These are phyloP conservation scores for Paramecium biaurelia DNA, from an alignment of 73 alveolate genomes.

Conservation along the genomic window DNA sequence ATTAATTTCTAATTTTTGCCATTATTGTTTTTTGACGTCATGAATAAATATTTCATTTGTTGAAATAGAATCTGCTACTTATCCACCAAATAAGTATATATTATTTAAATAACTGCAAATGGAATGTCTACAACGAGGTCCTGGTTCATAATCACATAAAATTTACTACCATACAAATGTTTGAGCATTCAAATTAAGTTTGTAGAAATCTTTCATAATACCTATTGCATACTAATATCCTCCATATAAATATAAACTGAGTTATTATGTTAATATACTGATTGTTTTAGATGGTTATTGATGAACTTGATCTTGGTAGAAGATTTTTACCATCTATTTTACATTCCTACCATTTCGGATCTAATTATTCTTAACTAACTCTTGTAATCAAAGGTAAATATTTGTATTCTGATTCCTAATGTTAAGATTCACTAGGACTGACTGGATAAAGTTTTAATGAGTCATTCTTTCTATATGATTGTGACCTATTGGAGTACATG, in stretches of 20 bases:
- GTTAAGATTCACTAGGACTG: background rate
- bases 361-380: conserved; percentile 18
- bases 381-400: conserved; percentile 18
- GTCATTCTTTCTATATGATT: background rate
- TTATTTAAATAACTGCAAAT: background rate
- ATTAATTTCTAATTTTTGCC: background rate
- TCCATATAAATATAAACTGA: conserved; percentile 7
- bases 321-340: conserved; percentile 55
- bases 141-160: background rate
- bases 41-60: background rate
- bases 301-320: conserved; percentile 8
- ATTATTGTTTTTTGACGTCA: background rate
- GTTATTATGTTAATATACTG: conserved; percentile 36
- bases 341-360: conserved; percentile 61
- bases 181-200: background rate
- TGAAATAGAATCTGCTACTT: background rate
- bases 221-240: background rate
- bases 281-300: conserved; percentile 9
- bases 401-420: conserved; percentile 16
- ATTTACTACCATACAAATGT: background rate
- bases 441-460: background rate
- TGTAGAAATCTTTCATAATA: background rate
- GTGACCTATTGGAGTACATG: background rate
- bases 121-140: conserved; percentile 23
- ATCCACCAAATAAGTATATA: conserved; percentile 40